Evolutionary conservation across 164 flowering plant genomes (phyloP).

Genomic region (Litsea cubeba): DNA sequence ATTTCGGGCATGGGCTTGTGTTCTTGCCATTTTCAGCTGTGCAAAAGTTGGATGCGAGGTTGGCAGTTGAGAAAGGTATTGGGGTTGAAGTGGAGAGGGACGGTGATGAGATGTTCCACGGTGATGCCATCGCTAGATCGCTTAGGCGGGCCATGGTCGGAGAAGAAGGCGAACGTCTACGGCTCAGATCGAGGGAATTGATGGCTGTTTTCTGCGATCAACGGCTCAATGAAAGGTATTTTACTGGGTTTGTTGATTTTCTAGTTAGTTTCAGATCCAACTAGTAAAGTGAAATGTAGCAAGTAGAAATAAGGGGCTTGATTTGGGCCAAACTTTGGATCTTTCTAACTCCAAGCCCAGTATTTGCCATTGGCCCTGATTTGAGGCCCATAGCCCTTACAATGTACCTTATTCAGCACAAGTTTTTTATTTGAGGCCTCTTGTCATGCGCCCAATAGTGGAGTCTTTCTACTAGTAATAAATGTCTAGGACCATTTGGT

Average conservation of each 20-base stretch:
- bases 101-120: conserved; percentile 33
- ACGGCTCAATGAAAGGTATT: conserved; percentile 10
- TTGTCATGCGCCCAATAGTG: no score
- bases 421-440: no score
- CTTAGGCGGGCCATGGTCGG: conserved; percentile 32
- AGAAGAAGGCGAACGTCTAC: conserved; percentile 30
- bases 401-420: no score
- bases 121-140: conserved; percentile 39
- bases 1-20: no score
- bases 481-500: no score
- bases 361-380: no score
- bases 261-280: not conserved
- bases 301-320: no score
- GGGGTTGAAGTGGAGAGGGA: conserved; percentile 45
- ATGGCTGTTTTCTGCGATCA: conserved; percentile 23
- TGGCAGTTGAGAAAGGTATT: conserved; percentile 32
- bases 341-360: no score
- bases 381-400: no score
- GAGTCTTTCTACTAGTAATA: no score
- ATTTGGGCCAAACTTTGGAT: no score
- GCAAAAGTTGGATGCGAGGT: conserved; percentile 48
- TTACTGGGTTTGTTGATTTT: conserved; percentile 13
- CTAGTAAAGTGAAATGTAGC: no score
- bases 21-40: conserved; percentile 24
- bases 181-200: conserved; percentile 30